Base-by-base conservation (phyloP, 176 grass and related monocot species). In the Eragrostis curvula region DNA sequence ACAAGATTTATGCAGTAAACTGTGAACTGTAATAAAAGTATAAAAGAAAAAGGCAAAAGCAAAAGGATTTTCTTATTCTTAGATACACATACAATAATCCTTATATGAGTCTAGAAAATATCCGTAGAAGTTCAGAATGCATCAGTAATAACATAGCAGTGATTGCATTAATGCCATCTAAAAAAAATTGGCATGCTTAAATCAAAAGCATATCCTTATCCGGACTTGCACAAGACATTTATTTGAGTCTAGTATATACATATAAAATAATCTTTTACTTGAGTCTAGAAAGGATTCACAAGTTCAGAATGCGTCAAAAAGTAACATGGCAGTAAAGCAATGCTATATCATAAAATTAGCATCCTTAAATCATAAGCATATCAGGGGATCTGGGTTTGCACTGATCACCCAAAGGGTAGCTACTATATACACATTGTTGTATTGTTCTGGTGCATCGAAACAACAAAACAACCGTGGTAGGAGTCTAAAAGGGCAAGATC, bases 291-390 rank as follows among this genome's bases (percentile, higher is more conserved):
- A 30, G 70, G 70, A 53, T 28, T 7, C 17, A 71, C 17, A 71
- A 36, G 32, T 36, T 36, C 32, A 36, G 32, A 36, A 36, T 36
- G 32, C 32, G 4, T 36, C 32, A 4, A 36, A 36, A 36, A 36
- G 27, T 29, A 9, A 77, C 14, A 14, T 80, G 75, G 9, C n/a
- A 77, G 23, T 21, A 64, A 78, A 25, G 36, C 29, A 52, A 79
- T 21, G 24, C 13, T 41, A 47, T 29, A 16, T 62, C 6, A 6
- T 41, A 9, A 23, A 60, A 1, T 23, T 16, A 13, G 23, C 21
- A 75, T 44, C 11, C 48, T 36, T 32, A 45, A 62, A 29, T 8
- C n/a, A 77, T 63, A 58, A 5, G 4, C 18, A n/a, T 13, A 75
- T 57, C 21, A 9, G 20, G 20, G 53, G 53, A 8, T 79, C 3